These are phyloP conservation scores for Pascua guehoae DNA, from an alignment of 1,284 basidiomycete genomes.

Conservation along the genomic window DNA sequence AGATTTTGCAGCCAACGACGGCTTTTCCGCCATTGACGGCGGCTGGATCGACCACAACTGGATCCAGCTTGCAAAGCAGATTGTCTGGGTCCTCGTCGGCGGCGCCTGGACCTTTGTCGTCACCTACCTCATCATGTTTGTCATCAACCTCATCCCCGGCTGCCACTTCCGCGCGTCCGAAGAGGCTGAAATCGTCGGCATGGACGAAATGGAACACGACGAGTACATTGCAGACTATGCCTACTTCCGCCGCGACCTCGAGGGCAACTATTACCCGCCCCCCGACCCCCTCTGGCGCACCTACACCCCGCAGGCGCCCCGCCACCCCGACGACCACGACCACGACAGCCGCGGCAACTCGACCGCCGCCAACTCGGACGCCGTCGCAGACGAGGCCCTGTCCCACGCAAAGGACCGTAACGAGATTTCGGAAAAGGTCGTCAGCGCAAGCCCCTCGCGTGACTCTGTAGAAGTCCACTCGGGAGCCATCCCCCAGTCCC, in stretches of 20 bases:
- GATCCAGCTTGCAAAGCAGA: conserved; percentile 75
- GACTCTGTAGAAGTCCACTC: no score
- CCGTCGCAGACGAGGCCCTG: no score
- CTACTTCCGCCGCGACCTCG: conserved; percentile 47
- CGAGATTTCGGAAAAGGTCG: no score
- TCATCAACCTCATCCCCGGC: conserved; percentile 71
- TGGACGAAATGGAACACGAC: conserved; percentile 60
- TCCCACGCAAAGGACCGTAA: no score
- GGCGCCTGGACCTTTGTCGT: conserved; percentile 56
- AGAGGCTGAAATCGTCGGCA: conserved; percentile 76
- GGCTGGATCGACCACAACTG: conserved; percentile 71
- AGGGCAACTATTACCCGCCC: conserved; percentile 26
- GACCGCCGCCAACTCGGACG: conserved; percentile 3
- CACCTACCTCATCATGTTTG: conserved; percentile 54
- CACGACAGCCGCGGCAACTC: not conserved
- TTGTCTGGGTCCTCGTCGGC: conserved; percentile 73
- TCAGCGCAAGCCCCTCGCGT: no score
- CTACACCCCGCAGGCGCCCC: conserved; percentile 6
- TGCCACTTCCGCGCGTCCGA: conserved; percentile 68
- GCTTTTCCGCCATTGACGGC: conserved; percentile 56
- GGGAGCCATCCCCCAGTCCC: no score
- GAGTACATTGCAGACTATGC: conserved; percentile 51
- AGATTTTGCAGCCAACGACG: conserved; percentile 71
- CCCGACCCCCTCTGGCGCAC: conserved; percentile 13
- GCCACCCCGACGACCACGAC: conserved; percentile 1